Evolutionary conservation across 2,329 filamentous ascomycete genomes (phyloP), one percentile per base, ranked within the genome.

Genomic region (Ceratocystis cubensis): DNA sequence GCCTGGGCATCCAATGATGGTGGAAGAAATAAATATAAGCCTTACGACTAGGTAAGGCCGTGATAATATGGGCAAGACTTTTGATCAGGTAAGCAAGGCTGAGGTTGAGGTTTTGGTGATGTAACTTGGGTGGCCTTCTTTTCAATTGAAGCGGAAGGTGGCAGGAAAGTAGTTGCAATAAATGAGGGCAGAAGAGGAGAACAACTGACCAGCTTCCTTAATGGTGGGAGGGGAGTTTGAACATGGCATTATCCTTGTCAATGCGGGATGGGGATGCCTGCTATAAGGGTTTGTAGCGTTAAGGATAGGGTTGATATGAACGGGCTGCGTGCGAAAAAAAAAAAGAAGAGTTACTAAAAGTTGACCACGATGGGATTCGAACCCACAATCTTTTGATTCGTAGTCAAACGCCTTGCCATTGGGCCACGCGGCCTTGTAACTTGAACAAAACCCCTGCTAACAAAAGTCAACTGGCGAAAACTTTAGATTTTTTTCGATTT

Each of bases 361-460:
- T 28, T 28, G 28, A 28, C 28, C 28, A 28, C 28, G 28, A 28
- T 28, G 28, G 28, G 28, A 65, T 65, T 67, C 66, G 56, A 67
- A 67, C 62, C 50, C 62, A 62, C 66, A 65, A 67, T 67, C 61
- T 67, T 64, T 64, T 61, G 61, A 67, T 67, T 67, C 65, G 62
- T 67, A 67, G 65, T 64, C 61, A 64, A 64, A 64, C 62, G 61
- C 65, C 62, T 67, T 67, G 61, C 65, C 61, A 64, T 67, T 64
- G 62, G 65, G 65, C 61, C 65, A 67, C 44, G 65, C 62, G 50
- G 62, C 65, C 61, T 22, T 66, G 30, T 64, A 25, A 25, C 22
- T 25, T 3, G 22, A 25, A 25, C 2, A 25, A n/a, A 46, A 25
- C 1, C 1, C 2, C n/a, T 10, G 8, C 2, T 7, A 45, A n/a